Evolutionary conservation across 306 rosid species (phyloP).

Genomic region (Amphicarpaea edgeworthii): DNA sequence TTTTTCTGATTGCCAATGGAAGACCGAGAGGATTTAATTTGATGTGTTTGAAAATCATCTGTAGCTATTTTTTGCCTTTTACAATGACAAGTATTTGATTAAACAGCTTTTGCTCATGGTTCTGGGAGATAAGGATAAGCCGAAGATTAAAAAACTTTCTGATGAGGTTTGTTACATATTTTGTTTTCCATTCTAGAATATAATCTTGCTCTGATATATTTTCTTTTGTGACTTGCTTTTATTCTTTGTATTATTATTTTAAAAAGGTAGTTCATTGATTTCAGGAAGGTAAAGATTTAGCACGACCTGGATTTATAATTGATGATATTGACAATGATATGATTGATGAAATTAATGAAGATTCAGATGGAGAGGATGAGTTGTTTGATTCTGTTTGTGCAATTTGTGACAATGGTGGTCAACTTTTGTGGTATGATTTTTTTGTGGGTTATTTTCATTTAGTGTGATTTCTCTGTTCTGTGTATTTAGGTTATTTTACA

Average conservation of each 20-base stretch:
- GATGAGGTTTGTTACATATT: conserved; percentile 66
- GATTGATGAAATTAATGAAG: conserved; percentile 60
- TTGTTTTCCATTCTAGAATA: conserved; percentile 20
- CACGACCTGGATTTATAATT: conserved; percentile 74
- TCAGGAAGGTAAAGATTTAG: conserved; percentile 67
- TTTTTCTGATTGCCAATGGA: conserved; percentile 23
- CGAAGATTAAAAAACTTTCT: conserved; percentile 50
- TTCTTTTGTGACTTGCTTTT: conserved; percentile 2
- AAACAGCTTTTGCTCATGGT: conserved; percentile 69
- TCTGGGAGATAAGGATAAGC: conserved; percentile 60
- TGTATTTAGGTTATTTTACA: conserved; percentile 19
- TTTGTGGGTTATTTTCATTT: conserved; percentile 14
- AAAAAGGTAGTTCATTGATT: conserved; percentile 36
- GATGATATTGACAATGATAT: conserved; percentile 61
- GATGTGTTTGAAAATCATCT: neutral
- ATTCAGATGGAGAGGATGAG: conserved; percentile 65
- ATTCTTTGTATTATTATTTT: conserved; percentile 30
- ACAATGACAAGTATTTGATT: conserved; percentile 44
- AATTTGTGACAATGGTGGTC: conserved; percentile 92
- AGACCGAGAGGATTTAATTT: conserved; percentile 5
- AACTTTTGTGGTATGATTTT: conserved; percentile 65
- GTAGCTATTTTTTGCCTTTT: neutral
- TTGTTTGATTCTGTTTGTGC: conserved; percentile 89
- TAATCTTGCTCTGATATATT: conserved; percentile 14
- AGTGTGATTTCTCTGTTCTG: neutral